phyloP scores from a whole-genome alignment of 23 red algal genomes.

The Gracilaria caudata region DNA sequence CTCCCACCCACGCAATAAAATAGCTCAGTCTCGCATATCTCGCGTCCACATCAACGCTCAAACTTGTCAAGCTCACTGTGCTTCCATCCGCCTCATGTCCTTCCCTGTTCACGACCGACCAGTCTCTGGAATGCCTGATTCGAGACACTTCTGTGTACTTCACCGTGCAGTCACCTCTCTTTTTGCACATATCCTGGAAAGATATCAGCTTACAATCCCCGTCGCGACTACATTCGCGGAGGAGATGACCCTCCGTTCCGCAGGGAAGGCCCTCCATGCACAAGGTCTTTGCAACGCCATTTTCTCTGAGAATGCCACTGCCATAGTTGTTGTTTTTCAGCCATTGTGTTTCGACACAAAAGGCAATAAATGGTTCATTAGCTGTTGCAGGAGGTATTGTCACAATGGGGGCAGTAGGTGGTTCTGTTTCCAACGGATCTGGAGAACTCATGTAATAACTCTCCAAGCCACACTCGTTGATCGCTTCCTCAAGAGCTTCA shows the following conservation, averaged over 20 bases:
- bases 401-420: too few relatives aligned
- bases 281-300: background rate
- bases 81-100: background rate
- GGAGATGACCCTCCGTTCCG: background rate
- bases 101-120: background rate
- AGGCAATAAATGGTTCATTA: too few relatives aligned
- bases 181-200: background rate
- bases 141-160: background rate
- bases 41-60: background rate
- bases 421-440: too few relatives aligned
- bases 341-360: constrained; percentile 1
- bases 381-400: too few relatives aligned
- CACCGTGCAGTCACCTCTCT: background rate
- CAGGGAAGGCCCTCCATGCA: background rate
- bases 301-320: background rate
- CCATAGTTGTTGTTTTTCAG: background rate
- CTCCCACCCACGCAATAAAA: background rate
- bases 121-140: background rate
- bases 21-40: background rate
- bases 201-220: background rate
- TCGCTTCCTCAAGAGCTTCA: too few relatives aligned
- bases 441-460: too few relatives aligned
- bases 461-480: too few relatives aligned
- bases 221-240: background rate
- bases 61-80: background rate